Percentiles rank a stretch among this genome's conserved stretches.
phyloP scores from a whole-genome alignment of 345 rosid species.

The Anastatica hierochuntica region DNA sequence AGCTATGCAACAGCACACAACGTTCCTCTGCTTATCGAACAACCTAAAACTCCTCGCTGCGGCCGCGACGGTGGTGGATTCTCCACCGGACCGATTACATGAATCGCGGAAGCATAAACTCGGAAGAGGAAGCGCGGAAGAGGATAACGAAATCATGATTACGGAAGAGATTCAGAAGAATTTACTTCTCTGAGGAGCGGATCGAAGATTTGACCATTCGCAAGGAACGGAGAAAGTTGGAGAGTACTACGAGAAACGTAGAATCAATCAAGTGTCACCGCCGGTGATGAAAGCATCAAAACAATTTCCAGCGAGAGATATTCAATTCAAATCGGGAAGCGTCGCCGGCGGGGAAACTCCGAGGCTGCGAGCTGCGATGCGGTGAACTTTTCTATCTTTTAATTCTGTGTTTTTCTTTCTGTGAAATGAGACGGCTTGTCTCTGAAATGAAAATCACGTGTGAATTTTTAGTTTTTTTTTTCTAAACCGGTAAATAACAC shows the following conservation, averaged over 20 bases:
- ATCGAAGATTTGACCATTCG: not conserved
- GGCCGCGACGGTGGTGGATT: not conserved
- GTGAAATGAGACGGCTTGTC: too few species aligned
- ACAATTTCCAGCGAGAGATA: not conserved
- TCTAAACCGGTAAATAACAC: too few species aligned
- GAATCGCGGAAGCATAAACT: not conserved
- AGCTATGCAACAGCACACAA: not conserved
- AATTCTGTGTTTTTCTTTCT: too few species aligned
- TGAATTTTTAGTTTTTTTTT: too few species aligned
- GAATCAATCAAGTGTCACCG: not conserved
- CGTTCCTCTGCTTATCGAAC: not conserved
- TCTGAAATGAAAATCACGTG: too few species aligned
- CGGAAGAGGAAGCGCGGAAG: not conserved
- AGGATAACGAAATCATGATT: not conserved
- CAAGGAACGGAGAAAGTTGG: not conserved
- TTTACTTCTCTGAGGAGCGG: not conserved
- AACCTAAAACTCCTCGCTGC: not conserved
- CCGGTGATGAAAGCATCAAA: not conserved
- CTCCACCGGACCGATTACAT: not conserved
- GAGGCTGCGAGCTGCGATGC: too few species aligned
- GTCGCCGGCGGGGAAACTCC: too few species aligned
- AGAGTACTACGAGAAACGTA: not conserved
- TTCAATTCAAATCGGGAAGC: not conserved
- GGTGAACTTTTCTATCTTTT: too few species aligned
- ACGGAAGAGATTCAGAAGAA: not conserved